Evolutionary conservation across 2,329 filamentous ascomycete genomes (phyloP).

Genomic region (Meredithiella fracta): DNA sequence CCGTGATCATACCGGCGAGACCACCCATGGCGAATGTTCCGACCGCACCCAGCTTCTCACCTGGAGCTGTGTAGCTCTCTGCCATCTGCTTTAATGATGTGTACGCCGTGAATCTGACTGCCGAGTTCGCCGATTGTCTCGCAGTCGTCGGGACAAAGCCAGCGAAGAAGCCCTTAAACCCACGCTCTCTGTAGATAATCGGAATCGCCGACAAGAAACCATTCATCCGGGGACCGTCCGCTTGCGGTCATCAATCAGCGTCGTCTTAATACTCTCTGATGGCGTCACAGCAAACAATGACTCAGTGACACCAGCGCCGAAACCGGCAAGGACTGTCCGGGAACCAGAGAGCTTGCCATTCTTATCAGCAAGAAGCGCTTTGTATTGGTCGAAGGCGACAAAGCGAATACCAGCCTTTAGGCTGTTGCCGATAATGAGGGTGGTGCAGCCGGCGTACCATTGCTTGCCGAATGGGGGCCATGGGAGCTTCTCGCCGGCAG

Average conservation of each 20-base stretch:
- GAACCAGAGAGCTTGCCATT: slow-evolving; percentile 82
- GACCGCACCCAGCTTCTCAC: slow-evolving; percentile 77
- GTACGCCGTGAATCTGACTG: slow-evolving; percentile 79
- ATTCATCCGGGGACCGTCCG: slow-evolving; percentile 67
- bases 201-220: slow-evolving; percentile 83
- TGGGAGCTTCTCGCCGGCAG: slow-evolving; percentile 71
- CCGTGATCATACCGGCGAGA: slow-evolving; percentile 77
- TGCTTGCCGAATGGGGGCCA: slow-evolving; percentile 87
- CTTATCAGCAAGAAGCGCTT: slow-evolving; percentile 61
- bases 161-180: slow-evolving; percentile 86
- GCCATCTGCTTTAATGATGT: slow-evolving; percentile 81
- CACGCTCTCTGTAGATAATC: slow-evolving; percentile 76
- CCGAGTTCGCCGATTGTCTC: slow-evolving; percentile 85
- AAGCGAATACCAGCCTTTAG: slow-evolving; percentile 93
- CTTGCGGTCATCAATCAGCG: slow-evolving; percentile 94
- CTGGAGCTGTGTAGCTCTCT: slow-evolving; percentile 79
- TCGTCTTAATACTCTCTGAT: slow-evolving; percentile 96
- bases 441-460: slow-evolving; percentile 98
- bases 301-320: slow-evolving; percentile 88
- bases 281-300: slow-evolving; percentile 86
- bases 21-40: slow-evolving; percentile 87
- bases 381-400: slow-evolving; percentile 92
- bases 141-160: slow-evolving; percentile 91
- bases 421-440: slow-evolving; percentile 89
- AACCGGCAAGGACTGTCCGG: slow-evolving; percentile 79